Conservation (phyloP, 2,329 filamentous ascomycete species). For the Aspergillus sp. region DNA sequence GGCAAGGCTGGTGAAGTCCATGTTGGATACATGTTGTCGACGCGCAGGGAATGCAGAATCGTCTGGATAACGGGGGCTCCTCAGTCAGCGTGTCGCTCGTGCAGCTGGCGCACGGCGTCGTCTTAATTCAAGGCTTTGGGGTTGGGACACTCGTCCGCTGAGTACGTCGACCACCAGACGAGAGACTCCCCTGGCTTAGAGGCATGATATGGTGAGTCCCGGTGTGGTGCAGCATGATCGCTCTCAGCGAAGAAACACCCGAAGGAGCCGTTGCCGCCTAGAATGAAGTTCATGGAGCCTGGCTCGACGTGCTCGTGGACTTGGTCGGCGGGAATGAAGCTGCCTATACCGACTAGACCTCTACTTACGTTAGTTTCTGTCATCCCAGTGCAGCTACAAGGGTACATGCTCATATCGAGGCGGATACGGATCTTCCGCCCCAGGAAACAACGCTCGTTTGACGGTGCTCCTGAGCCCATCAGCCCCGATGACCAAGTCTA, state of each 20-base stretch:
- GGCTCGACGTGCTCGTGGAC: conserved; percentile 25
- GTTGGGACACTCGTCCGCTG: conserved; percentile 25
- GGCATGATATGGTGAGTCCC: conserved; percentile 20
- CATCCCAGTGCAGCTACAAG: not conserved
- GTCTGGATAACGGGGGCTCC: conserved; percentile 39
- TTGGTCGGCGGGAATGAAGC: conserved; percentile 32
- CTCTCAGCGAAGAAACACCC: conserved; percentile 39
- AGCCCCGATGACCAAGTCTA: conserved; percentile 39
- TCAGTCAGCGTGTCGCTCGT: conserved; percentile 40
- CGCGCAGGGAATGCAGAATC: conserved; percentile 32
- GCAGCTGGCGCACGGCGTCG: conserved; percentile 30
- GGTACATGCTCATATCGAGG: conserved; percentile 35
- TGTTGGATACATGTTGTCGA: conserved; percentile 43
- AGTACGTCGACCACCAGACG: conserved; percentile 44
- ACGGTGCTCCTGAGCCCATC: conserved; percentile 36
- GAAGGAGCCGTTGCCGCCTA: conserved; percentile 47
- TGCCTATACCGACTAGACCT: conserved; percentile 41
- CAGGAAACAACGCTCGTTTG: conserved; percentile 32
- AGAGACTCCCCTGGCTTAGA: conserved; percentile 25
- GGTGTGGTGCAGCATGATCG: conserved; percentile 10
- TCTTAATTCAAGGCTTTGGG: conserved; percentile 24
- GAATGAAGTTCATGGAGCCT: conserved; percentile 38
- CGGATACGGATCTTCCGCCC: conserved; percentile 28
- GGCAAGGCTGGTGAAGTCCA: conserved; percentile 44
- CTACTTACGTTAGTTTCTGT: conserved; percentile 11